Evolutionary conservation across 2,329 filamentous ascomycete genomes (phyloP), one percentile per base, ranked within the genome.

Genomic region (Fusarium xylarioides): DNA sequence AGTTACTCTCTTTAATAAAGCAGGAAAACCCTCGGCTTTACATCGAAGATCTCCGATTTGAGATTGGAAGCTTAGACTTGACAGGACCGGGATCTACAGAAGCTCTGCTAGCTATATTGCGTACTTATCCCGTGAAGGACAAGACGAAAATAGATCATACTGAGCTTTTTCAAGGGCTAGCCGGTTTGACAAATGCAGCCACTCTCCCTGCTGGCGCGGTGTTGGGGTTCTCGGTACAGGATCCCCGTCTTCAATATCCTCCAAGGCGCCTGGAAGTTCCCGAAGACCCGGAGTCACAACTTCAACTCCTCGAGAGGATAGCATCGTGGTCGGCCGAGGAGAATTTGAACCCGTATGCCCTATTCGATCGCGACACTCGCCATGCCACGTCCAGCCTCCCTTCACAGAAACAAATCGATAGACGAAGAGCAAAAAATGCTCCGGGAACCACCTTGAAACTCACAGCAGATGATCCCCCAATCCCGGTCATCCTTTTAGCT

Each of bases 171-270:
- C 79, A 80, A 56, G 84, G 85, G 14, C 81, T 93, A 5, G 79
- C 81, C 19, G 86, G 89, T 5, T 83, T 95, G 15, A 91, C 89
- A 11, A 93, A 94, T 75, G 88, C 92, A 4, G 88, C 91, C 1
- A 86, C 90, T 5, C 84, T 97, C 4, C 94, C 95, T 8, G 80
- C 85, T 23, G 91, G 93, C 59, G 87, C 92, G 4, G 80, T 96
- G 7, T 83, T 98, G 7, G 86, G 89, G 1, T 96, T 98, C 79
- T 86, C 90, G 5, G 85, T 93, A 7, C 87, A 90, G 59, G 96
- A 99, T 79, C 95, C 95, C 35, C 91, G 95, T 14, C 86, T 98
- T 21, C 87, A 88, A 64, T 92, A 95, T 79, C 95, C 95, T 15
- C 92, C 93, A 4, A 87, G 87, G 56, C 88, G 86, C 46, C 79